Evolutionary conservation across 2,329 filamentous ascomycete genomes (phyloP).

Genomic region (Pseudocercospora musae): DNA sequence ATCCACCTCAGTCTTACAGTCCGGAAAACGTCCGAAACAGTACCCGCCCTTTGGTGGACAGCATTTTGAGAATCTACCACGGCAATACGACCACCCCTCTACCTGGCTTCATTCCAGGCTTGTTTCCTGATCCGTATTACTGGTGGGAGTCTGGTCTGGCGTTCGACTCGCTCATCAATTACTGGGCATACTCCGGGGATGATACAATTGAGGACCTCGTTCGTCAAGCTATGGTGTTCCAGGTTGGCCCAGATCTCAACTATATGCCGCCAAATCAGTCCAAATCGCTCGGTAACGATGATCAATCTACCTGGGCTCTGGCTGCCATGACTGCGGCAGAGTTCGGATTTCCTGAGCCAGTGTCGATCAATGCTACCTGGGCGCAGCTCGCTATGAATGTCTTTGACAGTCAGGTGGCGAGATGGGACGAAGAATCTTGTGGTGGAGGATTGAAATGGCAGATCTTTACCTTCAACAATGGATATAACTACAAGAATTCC

Average conservation of each 20-base stretch:
- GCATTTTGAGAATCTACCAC: constrained; percentile 24
- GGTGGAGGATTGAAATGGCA: constrained; percentile 79
- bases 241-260: constrained; percentile 58
- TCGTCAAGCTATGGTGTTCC: constrained; percentile 57
- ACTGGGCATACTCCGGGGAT: constrained; percentile 65
- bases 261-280: constrained; percentile 53
- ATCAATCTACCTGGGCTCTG: constrained; percentile 75
- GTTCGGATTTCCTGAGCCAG: constrained; percentile 60
- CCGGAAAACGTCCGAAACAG: not conserved
- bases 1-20: not conserved
- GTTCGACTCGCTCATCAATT: constrained; percentile 67
- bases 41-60: not conserved
- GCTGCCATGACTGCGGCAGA: constrained; percentile 77
- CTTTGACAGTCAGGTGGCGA: constrained; percentile 69
- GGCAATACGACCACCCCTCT: constrained; percentile 5
- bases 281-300: constrained; percentile 47
- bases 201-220: constrained; percentile 59
- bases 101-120: constrained; percentile 19
- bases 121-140: constrained; percentile 37
- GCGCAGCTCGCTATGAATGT: constrained; percentile 67
- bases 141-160: constrained; percentile 66
- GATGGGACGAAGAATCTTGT: constrained; percentile 67
- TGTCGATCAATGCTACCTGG: constrained; percentile 48
- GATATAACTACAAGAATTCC: constrained; percentile 79
- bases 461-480: constrained; percentile 73